phyloP scores from a whole-genome alignment of 176 grass and related monocot species.

The Avena eriantha region DNA sequence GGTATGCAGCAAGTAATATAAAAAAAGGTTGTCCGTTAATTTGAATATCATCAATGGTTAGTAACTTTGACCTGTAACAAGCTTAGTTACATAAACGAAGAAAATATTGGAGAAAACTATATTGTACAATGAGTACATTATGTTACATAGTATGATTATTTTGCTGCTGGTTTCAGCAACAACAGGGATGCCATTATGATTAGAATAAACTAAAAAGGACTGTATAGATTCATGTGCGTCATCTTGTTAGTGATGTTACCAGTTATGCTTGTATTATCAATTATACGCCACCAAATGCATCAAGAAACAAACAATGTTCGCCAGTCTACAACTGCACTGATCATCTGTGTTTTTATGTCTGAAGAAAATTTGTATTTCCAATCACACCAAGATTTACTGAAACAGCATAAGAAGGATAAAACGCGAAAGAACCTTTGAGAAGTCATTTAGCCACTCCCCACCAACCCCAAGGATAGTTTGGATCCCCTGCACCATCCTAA shows the following conservation, averaged over 20 bases:
- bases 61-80: not conserved
- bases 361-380: not conserved
- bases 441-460: slow-evolving; percentile 84
- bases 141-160: not conserved
- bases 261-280: slow-evolving; percentile 11
- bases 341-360: not conserved
- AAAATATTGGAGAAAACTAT: not conserved
- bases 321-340: not conserved
- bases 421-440: slow-evolving; percentile 70
- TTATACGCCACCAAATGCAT: not conserved
- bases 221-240: not conserved
- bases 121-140: not conserved
- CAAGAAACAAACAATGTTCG: not conserved
- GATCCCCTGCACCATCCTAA: slow-evolving; percentile 86
- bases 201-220: not conserved
- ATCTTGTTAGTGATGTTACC: slow-evolving; percentile 7
- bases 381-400: not conserved
- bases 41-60: not conserved
- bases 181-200: not conserved
- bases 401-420: slow-evolving; percentile 22
- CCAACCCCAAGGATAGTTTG: slow-evolving; percentile 87
- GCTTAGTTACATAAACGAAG: not conserved
- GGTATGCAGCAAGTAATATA: slow-evolving; percentile 15
- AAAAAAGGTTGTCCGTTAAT: not conserved
- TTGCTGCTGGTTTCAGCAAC: not conserved